Conservation (phyloP, 2,329 filamentous ascomycete species). For the Neofusicoccum cordaticola region DNA sequence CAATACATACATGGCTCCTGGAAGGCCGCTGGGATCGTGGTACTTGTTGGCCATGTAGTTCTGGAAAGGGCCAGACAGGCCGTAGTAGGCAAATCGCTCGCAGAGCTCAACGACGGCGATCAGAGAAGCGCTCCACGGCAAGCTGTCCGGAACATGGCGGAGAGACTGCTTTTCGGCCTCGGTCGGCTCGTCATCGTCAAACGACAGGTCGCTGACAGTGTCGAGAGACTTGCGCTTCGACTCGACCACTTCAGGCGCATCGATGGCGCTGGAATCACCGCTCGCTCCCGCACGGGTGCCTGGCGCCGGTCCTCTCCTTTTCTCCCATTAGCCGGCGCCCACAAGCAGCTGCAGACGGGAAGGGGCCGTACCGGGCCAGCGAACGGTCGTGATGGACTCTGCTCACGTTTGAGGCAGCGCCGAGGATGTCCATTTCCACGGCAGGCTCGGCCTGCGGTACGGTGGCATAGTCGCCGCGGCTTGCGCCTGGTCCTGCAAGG, state of each 20-base stretch:
- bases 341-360: too few relatives aligned
- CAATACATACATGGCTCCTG: conserved; percentile 32
- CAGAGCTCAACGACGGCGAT: conserved; percentile 51
- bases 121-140: conserved; percentile 47
- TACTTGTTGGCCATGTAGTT: conserved; percentile 49
- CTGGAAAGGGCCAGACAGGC: conserved; percentile 47
- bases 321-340: background rate
- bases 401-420: background rate
- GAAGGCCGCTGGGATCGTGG: conserved; percentile 38
- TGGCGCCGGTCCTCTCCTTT: background rate
- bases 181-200: conserved; percentile 32
- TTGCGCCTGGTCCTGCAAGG: background rate
- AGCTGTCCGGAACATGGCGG: conserved; percentile 45
- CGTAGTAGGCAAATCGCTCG: conserved; percentile 50
- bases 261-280: background rate
- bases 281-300: background rate
- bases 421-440: conserved; percentile 7
- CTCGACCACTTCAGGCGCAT: background rate
- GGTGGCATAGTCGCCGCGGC: conserved; percentile 9
- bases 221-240: background rate
- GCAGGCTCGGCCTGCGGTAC: conserved; percentile 10
- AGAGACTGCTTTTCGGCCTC: conserved; percentile 43
- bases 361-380: background rate
- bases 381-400: background rate
- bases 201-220: conserved; percentile 4